A percentile compares a stretch with the other conserved stretches of the same genome.
These are phyloP conservation scores for Stephania cephalantha DNA, from an alignment of 164 flowering plant species.

Conservation along the genomic window DNA sequence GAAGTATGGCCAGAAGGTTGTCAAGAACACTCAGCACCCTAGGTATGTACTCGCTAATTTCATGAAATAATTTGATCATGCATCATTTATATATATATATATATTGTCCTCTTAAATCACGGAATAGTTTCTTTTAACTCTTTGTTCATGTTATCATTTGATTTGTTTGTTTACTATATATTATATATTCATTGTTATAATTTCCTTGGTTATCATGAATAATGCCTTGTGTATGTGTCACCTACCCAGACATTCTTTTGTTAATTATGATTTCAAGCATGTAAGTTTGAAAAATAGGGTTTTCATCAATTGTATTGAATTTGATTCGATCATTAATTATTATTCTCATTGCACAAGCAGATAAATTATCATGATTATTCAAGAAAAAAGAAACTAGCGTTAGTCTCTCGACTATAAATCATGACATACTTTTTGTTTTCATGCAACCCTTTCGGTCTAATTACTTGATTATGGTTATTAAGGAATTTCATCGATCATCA, in stretches of 20 bases:
- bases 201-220: not conserved
- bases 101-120: not conserved
- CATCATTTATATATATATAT: not conserved
- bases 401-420: not conserved
- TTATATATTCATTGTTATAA: not conserved
- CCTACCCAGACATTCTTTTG: not conserved
- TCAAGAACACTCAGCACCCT: conserved; percentile 87
- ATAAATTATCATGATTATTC: not conserved
- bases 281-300: not conserved
- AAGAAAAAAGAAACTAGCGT: not conserved
- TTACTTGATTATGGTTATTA: not conserved
- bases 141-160: too few relatives aligned
- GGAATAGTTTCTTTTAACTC: not conserved
- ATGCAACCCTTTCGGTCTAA: not conserved
- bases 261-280: too few relatives aligned
- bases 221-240: too few relatives aligned
- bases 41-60: conserved; percentile 34
- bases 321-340: too few relatives aligned
- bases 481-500: not conserved
- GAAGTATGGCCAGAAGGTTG: conserved; percentile 90
- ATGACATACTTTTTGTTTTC: not conserved
- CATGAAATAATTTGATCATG: not conserved
- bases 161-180: too few relatives aligned
- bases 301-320: not conserved
- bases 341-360: too few relatives aligned